phyloP scores from a whole-genome alignment of 192 early-diverging fungal species.

The Coemansia sp. region DNA sequence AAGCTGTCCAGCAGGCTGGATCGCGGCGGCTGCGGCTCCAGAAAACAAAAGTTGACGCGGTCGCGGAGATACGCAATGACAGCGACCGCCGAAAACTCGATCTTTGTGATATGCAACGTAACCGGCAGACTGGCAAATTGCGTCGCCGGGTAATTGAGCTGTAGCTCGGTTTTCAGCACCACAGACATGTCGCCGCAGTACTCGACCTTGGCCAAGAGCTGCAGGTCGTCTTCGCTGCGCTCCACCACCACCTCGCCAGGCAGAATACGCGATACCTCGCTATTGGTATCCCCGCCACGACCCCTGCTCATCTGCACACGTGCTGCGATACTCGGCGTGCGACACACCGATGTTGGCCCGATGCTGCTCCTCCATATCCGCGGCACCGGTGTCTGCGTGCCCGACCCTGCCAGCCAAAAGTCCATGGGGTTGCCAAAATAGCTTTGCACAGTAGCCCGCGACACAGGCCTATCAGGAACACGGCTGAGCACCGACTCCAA shows the following conservation, averaged over 20 bases:
- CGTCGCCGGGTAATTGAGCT: constrained; percentile 75
- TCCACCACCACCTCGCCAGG: constrained; percentile 19
- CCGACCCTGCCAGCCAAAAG: constrained; percentile 9
- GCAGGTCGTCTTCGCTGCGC: constrained; percentile 62
- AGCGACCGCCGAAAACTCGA: constrained; percentile 69
- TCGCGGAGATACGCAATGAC: constrained; percentile 68
- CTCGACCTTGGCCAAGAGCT: constrained; percentile 62
- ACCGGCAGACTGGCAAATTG: constrained; percentile 77
- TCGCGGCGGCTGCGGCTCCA: constrained; percentile 57
- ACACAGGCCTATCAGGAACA: constrained; percentile 16
- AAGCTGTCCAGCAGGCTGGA: constrained; percentile 39
- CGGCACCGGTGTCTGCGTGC: constrained; percentile 20
- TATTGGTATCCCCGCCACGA: too few species aligned
- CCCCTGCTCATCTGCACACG: not conserved
- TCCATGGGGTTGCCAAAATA: constrained; percentile 21
- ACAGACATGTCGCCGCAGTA: constrained; percentile 78
- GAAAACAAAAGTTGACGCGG: constrained; percentile 72
- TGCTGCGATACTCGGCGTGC: not conserved
- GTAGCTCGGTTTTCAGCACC: constrained; percentile 66
- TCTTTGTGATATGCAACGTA: constrained; percentile 65
- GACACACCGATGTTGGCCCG: not conserved
- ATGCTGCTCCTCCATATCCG: constrained; percentile 13
- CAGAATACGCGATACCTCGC: not conserved
- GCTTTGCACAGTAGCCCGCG: constrained; percentile 26
- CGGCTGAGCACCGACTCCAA: not conserved